Conservation (phyloP, 2,329 filamentous ascomycete genomes). For the Epichloe festucae region DNA sequence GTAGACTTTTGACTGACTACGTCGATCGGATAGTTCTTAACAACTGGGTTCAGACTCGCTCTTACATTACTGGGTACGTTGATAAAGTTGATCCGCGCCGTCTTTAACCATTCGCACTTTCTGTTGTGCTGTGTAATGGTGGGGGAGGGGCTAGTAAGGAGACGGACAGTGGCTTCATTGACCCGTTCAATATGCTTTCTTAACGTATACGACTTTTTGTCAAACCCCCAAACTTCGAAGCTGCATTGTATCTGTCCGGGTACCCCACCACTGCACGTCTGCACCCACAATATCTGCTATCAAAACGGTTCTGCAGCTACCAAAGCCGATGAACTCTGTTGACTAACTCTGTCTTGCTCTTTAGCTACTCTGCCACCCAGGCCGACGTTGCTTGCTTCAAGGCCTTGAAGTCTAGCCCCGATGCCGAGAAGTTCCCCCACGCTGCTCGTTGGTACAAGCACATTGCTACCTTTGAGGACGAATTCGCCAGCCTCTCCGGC, state of each 20-base stretch:
- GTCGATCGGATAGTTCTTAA: slow-evolving; percentile 41
- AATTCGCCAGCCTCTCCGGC: slow-evolving; percentile 83
- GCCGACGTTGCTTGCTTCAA: slow-evolving; percentile 96
- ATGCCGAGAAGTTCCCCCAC: slow-evolving; percentile 74
- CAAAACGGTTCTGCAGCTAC: neutral
- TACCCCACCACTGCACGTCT: neutral
- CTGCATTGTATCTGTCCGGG: neutral
- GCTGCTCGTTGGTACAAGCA: slow-evolving; percentile 99
- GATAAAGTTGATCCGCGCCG: neutral
- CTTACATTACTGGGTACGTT: slow-evolving; percentile 68
- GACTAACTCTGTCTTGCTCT: neutral
- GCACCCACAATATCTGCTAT: neutral
- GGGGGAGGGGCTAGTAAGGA: neutral
- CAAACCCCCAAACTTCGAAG: neutral
- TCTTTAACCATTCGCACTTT: neutral
- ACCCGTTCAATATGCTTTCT: neutral
- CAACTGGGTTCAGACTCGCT: slow-evolving; percentile 56
- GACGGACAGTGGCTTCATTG: neutral
- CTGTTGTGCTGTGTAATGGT: neutral
- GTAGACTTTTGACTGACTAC: slow-evolving; percentile 2
- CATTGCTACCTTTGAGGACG: slow-evolving; percentile 81
- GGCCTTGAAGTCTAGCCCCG: slow-evolving; percentile 63
- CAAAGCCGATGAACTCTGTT: neutral
- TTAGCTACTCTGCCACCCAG: slow-evolving; percentile 59
- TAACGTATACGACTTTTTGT: neutral